phyloP scores from a whole-genome alignment of 1,284 basidiomycete species.

The Sanguinoderma infundibulare region DNA sequence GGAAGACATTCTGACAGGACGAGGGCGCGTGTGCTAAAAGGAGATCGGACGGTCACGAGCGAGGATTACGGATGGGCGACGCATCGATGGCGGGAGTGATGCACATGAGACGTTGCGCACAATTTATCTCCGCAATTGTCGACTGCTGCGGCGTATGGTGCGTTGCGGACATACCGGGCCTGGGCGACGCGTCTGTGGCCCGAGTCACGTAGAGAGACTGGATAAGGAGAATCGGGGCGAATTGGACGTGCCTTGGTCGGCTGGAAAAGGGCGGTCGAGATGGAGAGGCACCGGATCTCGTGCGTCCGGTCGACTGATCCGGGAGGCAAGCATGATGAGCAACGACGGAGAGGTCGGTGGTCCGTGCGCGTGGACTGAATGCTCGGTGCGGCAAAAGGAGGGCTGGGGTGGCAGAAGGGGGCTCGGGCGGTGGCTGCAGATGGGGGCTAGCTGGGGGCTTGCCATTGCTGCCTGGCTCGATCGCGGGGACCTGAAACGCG shows the following conservation, averaged over 20 bases:
- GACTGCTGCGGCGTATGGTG: not conserved
- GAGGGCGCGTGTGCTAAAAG: not conserved
- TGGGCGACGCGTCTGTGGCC: not conserved
- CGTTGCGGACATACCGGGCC: not conserved
- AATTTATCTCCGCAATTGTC: not conserved
- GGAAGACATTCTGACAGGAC: not conserved
- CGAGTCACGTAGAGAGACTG: not conserved
- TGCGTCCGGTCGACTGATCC: conserved; percentile 20
- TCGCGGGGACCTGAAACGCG: conserved; percentile 7
- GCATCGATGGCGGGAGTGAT: not conserved
- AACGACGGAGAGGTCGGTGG: conserved; percentile 5
- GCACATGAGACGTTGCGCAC: not conserved
- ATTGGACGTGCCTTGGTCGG: conserved; percentile 12
- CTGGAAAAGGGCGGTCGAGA: conserved; percentile 22
- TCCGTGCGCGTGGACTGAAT: conserved; percentile 9
- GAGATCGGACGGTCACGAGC: not conserved
- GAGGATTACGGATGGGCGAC: not conserved
- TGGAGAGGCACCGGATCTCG: conserved; percentile 25
- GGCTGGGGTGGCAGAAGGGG: conserved; percentile 2
- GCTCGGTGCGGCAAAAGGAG: not conserved
- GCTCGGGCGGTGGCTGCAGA: not conserved
- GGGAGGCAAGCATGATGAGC: conserved; percentile 16
- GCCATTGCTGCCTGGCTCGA: not conserved
- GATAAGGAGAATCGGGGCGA: not conserved
- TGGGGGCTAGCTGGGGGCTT: not conserved